Evolutionary conservation across 306 rosid species (phyloP), one percentile per base, ranked within the genome.

Genomic region (Delonix regia): DNA sequence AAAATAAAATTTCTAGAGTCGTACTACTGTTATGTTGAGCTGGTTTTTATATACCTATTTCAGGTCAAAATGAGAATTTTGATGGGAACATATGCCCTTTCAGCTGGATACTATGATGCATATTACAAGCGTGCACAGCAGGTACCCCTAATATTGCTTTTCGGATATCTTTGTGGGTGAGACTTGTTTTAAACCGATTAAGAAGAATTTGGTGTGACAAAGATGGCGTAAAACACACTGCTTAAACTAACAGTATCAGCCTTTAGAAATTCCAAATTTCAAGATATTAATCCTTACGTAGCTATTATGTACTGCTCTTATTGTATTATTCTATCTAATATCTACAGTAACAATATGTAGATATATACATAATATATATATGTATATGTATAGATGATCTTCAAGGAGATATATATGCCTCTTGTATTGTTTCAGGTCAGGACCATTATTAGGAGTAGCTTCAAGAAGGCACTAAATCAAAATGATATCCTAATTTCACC

Each of bases 41-140:
- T 74, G 44, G 51, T 65, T 39, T 71, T 69, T 36, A 24, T 52
- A 42, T 74, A 48, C 60, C 38, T 65, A 56, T 80, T 73, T 88
- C 87, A 95, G 99, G 98, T 95, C 83, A 95, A 95, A 88, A 91
- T 87, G 98, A 95, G 99, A 87, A 93, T 95, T 82, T 86, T 95
- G 82, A 91, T 85, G 79, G 99, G 99, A 71, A 91, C 98, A 28
- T 95, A 95, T 85, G 97, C 96, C 36, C 99, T 95, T 83, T 95
- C 99, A 45, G 97, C 99, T 66, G 99, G 98, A 83, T 95, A 95
- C 83, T 95, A 95, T 87, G 99, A 95, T 85, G 98, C 98, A 75
- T 95, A 89, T 85, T 93, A 95, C 92, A 95, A 95, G 85, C 96
- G 96, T 3, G 99, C 99, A 73, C 99, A 95, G 78, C 99, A 95